Evolutionary conservation across 1,139 yeast genomes (phyloP), one percentile per base, ranked within the genome.

Genomic region (Hemisphaericaspora xylofermentans): DNA sequence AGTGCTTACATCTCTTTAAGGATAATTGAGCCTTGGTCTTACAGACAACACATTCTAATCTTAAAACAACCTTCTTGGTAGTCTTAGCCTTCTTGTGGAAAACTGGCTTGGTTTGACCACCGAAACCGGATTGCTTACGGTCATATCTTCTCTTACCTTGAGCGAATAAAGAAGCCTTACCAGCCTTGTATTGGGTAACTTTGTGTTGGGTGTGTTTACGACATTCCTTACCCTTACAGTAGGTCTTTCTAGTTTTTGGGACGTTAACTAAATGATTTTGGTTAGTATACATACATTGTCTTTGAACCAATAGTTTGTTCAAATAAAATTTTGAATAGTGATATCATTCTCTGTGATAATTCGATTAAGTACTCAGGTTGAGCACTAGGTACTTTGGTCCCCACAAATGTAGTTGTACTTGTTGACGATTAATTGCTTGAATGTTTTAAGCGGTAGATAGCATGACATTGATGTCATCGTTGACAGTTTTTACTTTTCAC

Each of bases 81-180:
- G 98, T 93, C 91, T 93, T 93, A 65, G 99, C 99, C 78, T 93
- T 94, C 87, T 93, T 93, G 88, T 89, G 98, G 97, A 93, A 93
- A 79, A 94, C 88, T 73, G 87, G 98, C 84, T 89, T 93, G 80
- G 98, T 93, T 82, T 93, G 99, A 88, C 99, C 99, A 88, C 99
- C 99, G 80, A 83, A 93, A 88, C 99, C 99, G 69, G 88, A 75
- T 82, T 93, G 98, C 81, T 93, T 93, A 79, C 99, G 95, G 94
- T 94, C 98, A 82, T 93, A 93, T 83, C 99, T 91, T 84, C 99
- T 88, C 91, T 94, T 94, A 85, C 99, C 99, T 82, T 93, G 98
- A 63, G 98, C 97, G 73, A 83, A 89, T 68, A 91, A 84, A 59
- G 98, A 91, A 72, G 98, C 98, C 83, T 93, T 93, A 80, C 98